These are phyloP conservation scores for Meyerozyma smithsonii DNA, from an alignment of 1,139 yeast species.

Conservation along the genomic window DNA sequence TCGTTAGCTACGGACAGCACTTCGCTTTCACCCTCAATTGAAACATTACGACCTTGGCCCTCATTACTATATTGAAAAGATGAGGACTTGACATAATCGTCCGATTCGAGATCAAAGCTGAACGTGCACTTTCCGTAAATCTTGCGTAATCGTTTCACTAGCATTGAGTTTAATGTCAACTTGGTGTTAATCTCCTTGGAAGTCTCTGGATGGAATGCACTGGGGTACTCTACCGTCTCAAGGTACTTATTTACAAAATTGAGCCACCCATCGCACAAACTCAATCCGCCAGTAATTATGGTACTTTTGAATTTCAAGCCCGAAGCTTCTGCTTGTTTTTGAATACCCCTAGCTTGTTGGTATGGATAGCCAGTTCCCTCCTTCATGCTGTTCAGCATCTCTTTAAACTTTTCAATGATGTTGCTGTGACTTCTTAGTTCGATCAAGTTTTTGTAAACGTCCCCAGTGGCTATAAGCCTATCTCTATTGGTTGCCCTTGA, in stretches of 20 bases:
- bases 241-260: conserved; percentile 1
- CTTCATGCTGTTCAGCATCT: conserved; percentile 8
- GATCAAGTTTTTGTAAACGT: conserved; percentile 24
- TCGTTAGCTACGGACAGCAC: conserved; percentile 4
- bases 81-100: conserved; percentile 28
- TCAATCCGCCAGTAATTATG: conserved; percentile 13
- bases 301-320: conserved; percentile 21
- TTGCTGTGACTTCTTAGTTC: conserved; percentile 22
- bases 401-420: conserved; percentile 18
- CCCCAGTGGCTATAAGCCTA: conserved; percentile 23
- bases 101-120: conserved; percentile 36
- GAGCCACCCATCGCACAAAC: conserved; percentile 42
- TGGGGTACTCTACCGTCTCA: background rate
- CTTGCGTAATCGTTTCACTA: conserved; percentile 24
- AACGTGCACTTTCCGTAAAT: conserved; percentile 29
- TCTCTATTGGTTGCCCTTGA: conserved; percentile 12
- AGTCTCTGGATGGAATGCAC: background rate
- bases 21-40: too few relatives aligned
- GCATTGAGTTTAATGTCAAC: conserved; percentile 16
- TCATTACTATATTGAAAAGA: conserved; percentile 18
- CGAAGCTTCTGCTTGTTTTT: conserved; percentile 20
- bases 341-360: conserved; percentile 23
- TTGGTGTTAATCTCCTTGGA: conserved; percentile 11
- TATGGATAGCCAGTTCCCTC: conserved; percentile 11
- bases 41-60: too few relatives aligned